Conservation (phyloP, 2,329 filamentous ascomycete species). For the Aspergillus aculeatinus region DNA sequence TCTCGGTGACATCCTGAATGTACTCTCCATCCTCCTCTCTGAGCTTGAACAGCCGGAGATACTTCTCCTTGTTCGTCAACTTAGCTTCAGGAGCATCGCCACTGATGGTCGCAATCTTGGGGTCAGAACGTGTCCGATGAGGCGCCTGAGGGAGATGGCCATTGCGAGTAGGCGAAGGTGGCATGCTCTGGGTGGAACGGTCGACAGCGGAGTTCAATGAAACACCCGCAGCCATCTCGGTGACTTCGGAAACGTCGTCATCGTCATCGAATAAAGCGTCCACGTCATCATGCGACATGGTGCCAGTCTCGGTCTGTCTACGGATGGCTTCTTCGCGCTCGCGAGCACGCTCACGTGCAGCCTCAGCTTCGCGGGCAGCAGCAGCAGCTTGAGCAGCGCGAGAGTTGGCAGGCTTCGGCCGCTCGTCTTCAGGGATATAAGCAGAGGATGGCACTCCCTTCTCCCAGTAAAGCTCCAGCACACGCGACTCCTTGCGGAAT, state of each 20-base stretch:
- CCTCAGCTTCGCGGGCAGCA: constrained; percentile 76
- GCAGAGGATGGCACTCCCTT: constrained; percentile 96
- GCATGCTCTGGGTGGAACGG: constrained; percentile 91
- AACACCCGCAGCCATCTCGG: constrained; percentile 88
- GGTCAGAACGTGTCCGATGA: constrained; percentile 88
- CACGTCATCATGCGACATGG: constrained; percentile 87
- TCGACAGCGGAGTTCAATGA: constrained; percentile 71
- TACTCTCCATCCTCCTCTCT: constrained; percentile 91
- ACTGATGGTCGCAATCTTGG: constrained; percentile 71
- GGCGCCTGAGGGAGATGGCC: constrained; percentile 66
- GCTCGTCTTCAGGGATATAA: constrained; percentile 94
- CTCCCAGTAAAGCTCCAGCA: constrained; percentile 98
- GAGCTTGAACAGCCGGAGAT: constrained; percentile 82
- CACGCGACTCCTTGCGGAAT: constrained; percentile 91
- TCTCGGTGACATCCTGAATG: constrained; percentile 97
- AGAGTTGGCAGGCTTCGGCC: constrained; percentile 77
- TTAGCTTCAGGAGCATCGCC: constrained; percentile 74
- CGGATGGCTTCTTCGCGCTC: constrained; percentile 88
- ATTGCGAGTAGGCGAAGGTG: constrained; percentile 81
- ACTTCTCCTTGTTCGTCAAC: constrained; percentile 92
- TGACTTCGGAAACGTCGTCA: constrained; percentile 80
- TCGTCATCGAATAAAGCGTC: constrained; percentile 96
- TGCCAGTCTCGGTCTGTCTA: constrained; percentile 91
- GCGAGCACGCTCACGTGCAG: constrained; percentile 75
- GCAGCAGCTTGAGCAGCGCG: constrained; percentile 73